A percentile compares a stretch with the other conserved stretches of the same genome.
These are phyloP conservation scores for Colletotrichum paranaense DNA, from an alignment of 2,329 filamentous ascomycete genomes.

Conservation along the genomic window DNA sequence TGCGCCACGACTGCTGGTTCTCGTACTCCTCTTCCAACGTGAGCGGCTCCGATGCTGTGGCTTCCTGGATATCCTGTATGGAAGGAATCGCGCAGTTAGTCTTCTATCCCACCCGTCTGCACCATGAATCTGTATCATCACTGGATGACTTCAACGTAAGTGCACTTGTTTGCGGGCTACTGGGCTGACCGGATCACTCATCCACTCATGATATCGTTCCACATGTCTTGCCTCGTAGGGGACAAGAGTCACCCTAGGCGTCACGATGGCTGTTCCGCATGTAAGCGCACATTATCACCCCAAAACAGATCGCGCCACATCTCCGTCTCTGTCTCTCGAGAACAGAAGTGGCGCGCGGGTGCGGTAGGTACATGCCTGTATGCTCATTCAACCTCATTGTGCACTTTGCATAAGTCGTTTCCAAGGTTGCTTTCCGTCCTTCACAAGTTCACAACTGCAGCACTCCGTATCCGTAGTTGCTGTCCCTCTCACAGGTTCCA, in stretches of 20 bases:
- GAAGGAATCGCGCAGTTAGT: not conserved
- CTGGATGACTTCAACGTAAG: not conserved
- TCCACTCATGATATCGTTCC: conserved; percentile 86
- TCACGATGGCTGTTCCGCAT: conserved; percentile 69
- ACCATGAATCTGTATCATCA: not conserved
- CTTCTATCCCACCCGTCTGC: no score
- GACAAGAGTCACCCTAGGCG: conserved; percentile 77
- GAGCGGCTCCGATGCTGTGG: conserved; percentile 89
- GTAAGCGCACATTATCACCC: not conserved
- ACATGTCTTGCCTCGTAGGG: conserved; percentile 89
- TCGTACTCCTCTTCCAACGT: conserved; percentile 84
- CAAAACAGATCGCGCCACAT: no score
- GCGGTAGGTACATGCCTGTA: conserved; percentile 48
- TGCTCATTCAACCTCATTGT: conserved; percentile 58
- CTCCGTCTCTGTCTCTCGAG: no score
- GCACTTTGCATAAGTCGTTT: not conserved
- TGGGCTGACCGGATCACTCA: conserved; percentile 77
- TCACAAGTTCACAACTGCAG: no score
- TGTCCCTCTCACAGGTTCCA: not conserved
- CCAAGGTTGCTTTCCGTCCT: no score
- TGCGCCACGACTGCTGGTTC: conserved; percentile 91
- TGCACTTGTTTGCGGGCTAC: not conserved
- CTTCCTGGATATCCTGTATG: conserved; percentile 76
- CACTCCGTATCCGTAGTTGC: no score
- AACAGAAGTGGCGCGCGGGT: not conserved